These are phyloP conservation scores for Chlamydomonas urium DNA, from an alignment of 139 green algal genomes.

Conservation along the genomic window DNA sequence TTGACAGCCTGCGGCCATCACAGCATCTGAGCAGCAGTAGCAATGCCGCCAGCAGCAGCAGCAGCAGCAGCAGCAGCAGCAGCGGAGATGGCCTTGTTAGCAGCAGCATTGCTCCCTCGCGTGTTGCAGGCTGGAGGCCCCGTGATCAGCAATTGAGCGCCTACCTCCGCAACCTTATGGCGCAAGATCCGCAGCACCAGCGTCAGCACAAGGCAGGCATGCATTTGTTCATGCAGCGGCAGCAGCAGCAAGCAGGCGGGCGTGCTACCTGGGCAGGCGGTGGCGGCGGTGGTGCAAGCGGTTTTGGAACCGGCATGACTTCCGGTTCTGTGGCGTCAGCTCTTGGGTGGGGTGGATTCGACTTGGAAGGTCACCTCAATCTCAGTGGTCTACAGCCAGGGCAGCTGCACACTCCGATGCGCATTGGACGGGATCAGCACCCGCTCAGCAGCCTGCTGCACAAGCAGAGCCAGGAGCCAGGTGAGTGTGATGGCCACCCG, in stretches of 20 bases:
- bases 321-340: background rate
- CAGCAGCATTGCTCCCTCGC: background rate
- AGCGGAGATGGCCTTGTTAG: background rate
- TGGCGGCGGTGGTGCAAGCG: background rate
- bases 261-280: too few species aligned
- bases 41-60: background rate
- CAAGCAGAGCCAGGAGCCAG: too few species aligned
- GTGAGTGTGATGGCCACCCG: too few species aligned
- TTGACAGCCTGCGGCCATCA: constrained; percentile 15
- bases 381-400: constrained; percentile 22
- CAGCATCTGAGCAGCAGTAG: background rate
- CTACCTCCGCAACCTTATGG: constrained; percentile 5
- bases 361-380: constrained; percentile 20
- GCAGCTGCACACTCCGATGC: constrained; percentile 41
- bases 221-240: constrained; percentile 13
- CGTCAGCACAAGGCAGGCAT: background rate
- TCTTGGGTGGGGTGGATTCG: constrained; percentile 19
- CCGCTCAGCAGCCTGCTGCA: constrained; percentile 25
- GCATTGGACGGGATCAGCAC: constrained; percentile 47
- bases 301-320: background rate
- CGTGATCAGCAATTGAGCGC: background rate
- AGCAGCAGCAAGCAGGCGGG: too few species aligned
- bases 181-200: background rate
- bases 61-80: background rate
- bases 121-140: background rate